phyloP scores from a whole-genome alignment of 2,329 filamentous ascomycete species.

The Diaporthe sp. region DNA sequence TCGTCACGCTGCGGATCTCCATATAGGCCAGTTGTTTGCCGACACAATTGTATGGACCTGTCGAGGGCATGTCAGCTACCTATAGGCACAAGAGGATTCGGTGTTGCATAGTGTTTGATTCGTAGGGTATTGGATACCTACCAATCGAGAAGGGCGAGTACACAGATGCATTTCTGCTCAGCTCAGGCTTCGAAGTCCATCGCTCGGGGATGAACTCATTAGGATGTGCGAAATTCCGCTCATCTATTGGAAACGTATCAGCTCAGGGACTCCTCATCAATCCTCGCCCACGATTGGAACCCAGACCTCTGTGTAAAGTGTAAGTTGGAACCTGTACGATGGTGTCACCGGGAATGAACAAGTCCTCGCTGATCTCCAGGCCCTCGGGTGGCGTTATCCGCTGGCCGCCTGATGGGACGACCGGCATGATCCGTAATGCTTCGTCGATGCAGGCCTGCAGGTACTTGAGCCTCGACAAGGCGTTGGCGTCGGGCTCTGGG shows the following conservation, averaged over 20 bases:
- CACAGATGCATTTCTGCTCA: slow-evolving; percentile 44
- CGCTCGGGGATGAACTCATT: slow-evolving; percentile 52
- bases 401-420: slow-evolving; percentile 33
- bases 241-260: slow-evolving; percentile 7
- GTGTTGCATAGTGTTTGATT: not conserved
- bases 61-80: not conserved
- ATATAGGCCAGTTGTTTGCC: slow-evolving; percentile 39
- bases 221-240: slow-evolving; percentile 43
- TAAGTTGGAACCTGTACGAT: slow-evolving; percentile 34
- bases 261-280: fast-evolving
- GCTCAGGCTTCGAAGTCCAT: slow-evolving; percentile 50
- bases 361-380: slow-evolving; percentile 27
- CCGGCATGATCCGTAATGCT: slow-evolving; percentile 31
- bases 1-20: slow-evolving; percentile 37
- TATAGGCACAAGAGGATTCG: too few species aligned
- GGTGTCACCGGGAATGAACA: slow-evolving; percentile 34
- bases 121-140: not conserved
- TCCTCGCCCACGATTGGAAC: not conserved
- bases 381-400: slow-evolving; percentile 29
- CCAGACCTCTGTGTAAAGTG: slow-evolving; percentile 32
- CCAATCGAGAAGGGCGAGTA: slow-evolving; percentile 39
- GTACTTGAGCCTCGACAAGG: slow-evolving; percentile 28
- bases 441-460: slow-evolving; percentile 40
- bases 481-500: slow-evolving; percentile 29
- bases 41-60: slow-evolving; percentile 39